Base-by-base conservation (phyloP, 768 basidiomycete genomes). In the Trametes cinnabarina region DNA sequence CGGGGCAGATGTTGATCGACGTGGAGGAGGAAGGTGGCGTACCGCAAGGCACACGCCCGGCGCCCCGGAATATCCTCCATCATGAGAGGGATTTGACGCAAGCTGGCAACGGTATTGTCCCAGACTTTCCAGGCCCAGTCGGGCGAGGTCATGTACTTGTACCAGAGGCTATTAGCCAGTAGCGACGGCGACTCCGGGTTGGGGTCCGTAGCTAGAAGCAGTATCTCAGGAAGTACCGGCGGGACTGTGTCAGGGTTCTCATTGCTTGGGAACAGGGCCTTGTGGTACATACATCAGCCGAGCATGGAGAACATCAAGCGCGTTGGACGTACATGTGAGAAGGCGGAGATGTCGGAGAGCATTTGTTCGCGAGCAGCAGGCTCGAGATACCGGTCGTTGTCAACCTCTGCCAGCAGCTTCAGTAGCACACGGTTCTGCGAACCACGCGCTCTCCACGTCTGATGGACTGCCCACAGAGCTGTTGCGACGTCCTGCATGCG, bases 111-210 rank as follows among this genome's bases (percentile, higher is more conserved):
- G 1, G 86, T 83, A 64, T 89, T 92, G 67, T 92, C 89, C 90
- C 90, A 92, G 19, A 88, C 87, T 64, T 86, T 87, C 83, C 84
- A 87, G 2, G 82, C 89, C 89, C 90, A 92, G 63, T 90, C 82
- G 14, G 71, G 65, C 0, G 88, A 82, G 15, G 82, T 82, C 41
- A 87, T 83, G 64, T 92, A 92, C 67, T 89, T 88, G 71, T 89
- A 88, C 91, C 91, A 93, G 14, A 93, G 75, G 44, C 81, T 80
- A 63, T 87, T 88, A 0, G 90, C 90, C 20, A 93, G 82, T 46
- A 81, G 79, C 0, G 85, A 84, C 2, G 88, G 81, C 5, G 85
- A 88, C 56, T 86, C 83, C 0, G 75, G 74, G 48, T 80, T 78
- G 3, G 77, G 71, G 65, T 89, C 83, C 10, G 77, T 80, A 4